Evolutionary conservation across 371 early-diverging fungal genomes (phyloP).

Genomic region (Umbelopsis sp.): DNA sequence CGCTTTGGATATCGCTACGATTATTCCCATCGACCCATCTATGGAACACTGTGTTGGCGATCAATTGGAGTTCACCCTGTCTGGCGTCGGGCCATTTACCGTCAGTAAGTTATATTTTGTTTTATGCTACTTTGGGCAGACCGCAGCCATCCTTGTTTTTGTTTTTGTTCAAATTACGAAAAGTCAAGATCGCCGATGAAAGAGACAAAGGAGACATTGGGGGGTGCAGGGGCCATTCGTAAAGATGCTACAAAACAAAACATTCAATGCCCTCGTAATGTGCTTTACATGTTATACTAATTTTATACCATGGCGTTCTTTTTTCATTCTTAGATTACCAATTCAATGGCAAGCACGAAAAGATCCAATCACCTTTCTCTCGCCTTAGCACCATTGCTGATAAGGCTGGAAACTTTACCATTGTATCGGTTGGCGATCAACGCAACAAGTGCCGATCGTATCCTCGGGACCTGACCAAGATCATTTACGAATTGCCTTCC

Average conservation of each 20-base stretch:
- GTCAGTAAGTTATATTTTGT: constrained; percentile 29
- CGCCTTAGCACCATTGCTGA: constrained; percentile 49
- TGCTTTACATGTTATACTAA: too few species aligned
- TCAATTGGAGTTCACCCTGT: constrained; percentile 45
- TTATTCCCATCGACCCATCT: constrained; percentile 37
- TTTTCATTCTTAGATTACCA: constrained; percentile 32
- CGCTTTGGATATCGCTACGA: constrained; percentile 51
- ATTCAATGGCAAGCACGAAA: constrained; percentile 44
- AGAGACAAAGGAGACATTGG: too few species aligned
- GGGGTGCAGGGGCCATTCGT: too few species aligned
- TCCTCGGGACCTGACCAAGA: constrained; percentile 41
- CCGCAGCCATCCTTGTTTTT: too few species aligned
- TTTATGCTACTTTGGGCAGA: not conserved
- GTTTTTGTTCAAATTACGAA: too few species aligned
- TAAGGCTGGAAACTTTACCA: constrained; percentile 57
- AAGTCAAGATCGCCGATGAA: too few species aligned
- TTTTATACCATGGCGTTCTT: too few species aligned
- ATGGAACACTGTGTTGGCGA: constrained; percentile 57
- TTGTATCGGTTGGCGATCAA: constrained; percentile 55
- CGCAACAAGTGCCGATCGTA: constrained; percentile 54
- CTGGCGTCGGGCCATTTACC: constrained; percentile 47
- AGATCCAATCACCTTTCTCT: constrained; percentile 34
- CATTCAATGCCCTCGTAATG: too few species aligned
- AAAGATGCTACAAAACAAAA: too few species aligned
- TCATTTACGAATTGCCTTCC: constrained; percentile 51